Evolutionary conservation across 2,329 filamentous ascomycete species (phyloP).

Genomic region (Cercospora zeae-maydis): DNA sequence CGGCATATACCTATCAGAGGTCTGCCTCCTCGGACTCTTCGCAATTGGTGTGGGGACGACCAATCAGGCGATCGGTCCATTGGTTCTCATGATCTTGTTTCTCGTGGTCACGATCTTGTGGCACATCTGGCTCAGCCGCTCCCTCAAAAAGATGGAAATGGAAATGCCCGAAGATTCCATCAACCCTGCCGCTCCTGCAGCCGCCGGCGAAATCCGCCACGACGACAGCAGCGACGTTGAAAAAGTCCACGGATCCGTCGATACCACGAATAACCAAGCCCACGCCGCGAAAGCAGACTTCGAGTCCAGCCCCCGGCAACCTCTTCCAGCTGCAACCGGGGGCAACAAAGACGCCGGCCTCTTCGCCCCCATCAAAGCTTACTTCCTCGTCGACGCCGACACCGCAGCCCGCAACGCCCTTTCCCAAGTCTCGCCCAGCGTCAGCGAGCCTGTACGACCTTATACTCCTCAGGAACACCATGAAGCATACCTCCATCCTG

Average conservation of each 20-base stretch:
- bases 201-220: background rate
- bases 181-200: background rate
- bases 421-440: constrained; percentile 34
- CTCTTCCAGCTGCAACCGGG: constrained; percentile 1
- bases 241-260: constrained; percentile 11
- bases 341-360: constrained; percentile 12
- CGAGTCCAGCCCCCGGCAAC: background rate
- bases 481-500: constrained; percentile 46
- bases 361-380: constrained; percentile 23
- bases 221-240: constrained; percentile 10
- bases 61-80: constrained; percentile 37
- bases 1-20: constrained; percentile 46
- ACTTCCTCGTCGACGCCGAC: constrained; percentile 21
- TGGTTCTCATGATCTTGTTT: constrained; percentile 42
- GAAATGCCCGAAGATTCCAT: constrained; percentile 30
- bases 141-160: constrained; percentile 35
- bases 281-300: background rate
- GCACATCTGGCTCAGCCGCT: constrained; percentile 37
- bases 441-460: constrained; percentile 30
- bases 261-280: background rate
- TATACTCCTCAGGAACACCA: constrained; percentile 35
- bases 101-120: constrained; percentile 42
- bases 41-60: constrained; percentile 38
- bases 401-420: constrained; percentile 30
- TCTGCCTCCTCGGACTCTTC: constrained; percentile 47